These are phyloP conservation scores for Paramecium biaurelia DNA, from an alignment of 73 alveolate species.

Conservation along the genomic window DNA sequence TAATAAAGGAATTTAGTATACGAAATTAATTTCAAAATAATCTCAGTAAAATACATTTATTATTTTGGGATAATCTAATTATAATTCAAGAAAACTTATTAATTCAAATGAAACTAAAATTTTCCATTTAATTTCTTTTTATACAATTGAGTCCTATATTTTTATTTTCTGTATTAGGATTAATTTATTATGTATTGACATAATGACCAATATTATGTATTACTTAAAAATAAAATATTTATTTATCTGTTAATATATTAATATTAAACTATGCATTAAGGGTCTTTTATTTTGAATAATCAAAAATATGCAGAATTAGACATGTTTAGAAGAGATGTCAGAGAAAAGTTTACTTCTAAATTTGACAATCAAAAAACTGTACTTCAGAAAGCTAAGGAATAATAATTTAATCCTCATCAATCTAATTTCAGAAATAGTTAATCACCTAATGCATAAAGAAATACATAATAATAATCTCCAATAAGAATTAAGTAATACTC, in stretches of 20 bases:
- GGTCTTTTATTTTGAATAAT: neutral
- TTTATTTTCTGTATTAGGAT: too few relatives aligned
- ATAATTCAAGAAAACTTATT: neutral
- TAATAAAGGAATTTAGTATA: neutral
- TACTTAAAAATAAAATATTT: neutral
- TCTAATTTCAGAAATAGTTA: neutral
- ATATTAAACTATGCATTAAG: neutral
- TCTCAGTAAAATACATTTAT: neutral
- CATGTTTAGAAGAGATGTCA: neutral
- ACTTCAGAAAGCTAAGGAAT: neutral
- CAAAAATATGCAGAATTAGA: neutral
- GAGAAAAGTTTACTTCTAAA: neutral
- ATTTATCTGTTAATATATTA: neutral
- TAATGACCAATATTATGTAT: neutral
- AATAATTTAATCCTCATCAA: neutral
- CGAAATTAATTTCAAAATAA: neutral
- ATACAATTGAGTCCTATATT: too few relatives aligned
- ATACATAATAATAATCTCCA: neutral
- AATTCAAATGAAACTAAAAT: neutral
- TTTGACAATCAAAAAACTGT: neutral
- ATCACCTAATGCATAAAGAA: neutral
- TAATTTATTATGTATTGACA: too few relatives aligned
- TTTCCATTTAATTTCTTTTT: too few relatives aligned
- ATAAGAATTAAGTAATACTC: neutral
- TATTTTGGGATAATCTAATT: neutral